Base-by-base conservation (phyloP, 495 filamentous ascomycete genomes). In the Penicillium cataractarum region DNA sequence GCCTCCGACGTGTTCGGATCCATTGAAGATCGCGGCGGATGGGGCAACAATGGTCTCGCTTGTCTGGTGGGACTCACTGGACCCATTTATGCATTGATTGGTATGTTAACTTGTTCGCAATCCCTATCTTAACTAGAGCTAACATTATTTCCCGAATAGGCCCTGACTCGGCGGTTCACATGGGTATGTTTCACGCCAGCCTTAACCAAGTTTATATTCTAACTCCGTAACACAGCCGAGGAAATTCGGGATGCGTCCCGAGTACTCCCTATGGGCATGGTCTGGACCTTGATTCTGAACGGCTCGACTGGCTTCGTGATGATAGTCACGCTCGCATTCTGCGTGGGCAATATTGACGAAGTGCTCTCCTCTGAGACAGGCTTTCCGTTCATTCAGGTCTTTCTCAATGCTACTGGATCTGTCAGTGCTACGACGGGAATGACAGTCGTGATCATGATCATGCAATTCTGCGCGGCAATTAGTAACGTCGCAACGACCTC, bases 401-500 rank as follows among this genome's bases (percentile, higher is more conserved):
- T 86, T 67, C 79, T 75, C 59, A 79, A 85, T 59, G 78, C 79
- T 4, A 83, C 82, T 0, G 61, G 75, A 2, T 80, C 68, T 51
- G 64, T 74, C 10, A 74, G 75, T 12, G 84, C 73, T 1, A 79
- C 81, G 5, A 81, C 78, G 39, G 74, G 76, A 19, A 79, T 86
- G 76, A 83, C 81, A 1, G 73, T 71, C 10, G 77, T 87, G 24
- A 67, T 87, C 31, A 71, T 84, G 6, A 62, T 87, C 12, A 76
- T 83, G 6, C 65, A 82, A 6, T 76, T 80, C 13, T 78, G 75
- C 29, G 81, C 80, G 17, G 79, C 79, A 2, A 79, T 87, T 57
- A 84, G 78, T 55, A 78, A 82, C 58, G 81, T 85, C 15, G 81
- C 85, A 7, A 85, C 84, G 0, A 79, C 83, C 12, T 86, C 84